Evolutionary conservation across 108 stramenopile genomes (phyloP), one percentile per base, ranked within the genome.

Genomic region (Thalassiosira profunda): DNA sequence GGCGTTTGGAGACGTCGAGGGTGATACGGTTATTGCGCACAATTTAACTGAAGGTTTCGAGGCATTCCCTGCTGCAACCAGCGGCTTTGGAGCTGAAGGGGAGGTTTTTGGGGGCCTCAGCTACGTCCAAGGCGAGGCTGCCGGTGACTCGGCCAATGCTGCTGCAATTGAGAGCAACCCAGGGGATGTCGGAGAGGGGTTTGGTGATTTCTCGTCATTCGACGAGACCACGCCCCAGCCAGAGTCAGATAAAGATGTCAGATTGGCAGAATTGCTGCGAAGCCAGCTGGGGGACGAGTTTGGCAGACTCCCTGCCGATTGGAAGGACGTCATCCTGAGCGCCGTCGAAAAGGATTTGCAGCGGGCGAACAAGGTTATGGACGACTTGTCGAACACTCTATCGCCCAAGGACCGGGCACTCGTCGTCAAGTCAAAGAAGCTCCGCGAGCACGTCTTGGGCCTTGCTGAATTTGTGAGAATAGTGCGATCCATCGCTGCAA

Each of bases 401-500:
- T 35, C 68, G 5, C 28, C 67, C 26, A 31, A 2, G 0, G 79
- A 80, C 34, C 48, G 60, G 30, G 56, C 57, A 47, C 11, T 48
- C 44, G 63, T 80, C 34, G 21, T 62, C 28, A 67, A 54, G 47
- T 80, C 79, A 1, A 61, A 30, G 24, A 74, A 74, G 29, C 45
- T 80, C 28, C 23, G 43, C 14, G 64, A 45, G 17, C 26, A 63
- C 31, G 42, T 91, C 1, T 2, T 30, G 17, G 90, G 90, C 14
- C 82, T 91, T 30, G 62, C 61, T 12, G 90, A 91, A 57, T 88
- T 75, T 58, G 70, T 91, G 21, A 79, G 86, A 23, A 63, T 88
- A 14, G 67, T 78, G 1, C 84, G 90, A 2, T 84, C 64, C 28
- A 91, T 91, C 41, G 68, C 75, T 20, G 87, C 86, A 4, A 57